Conservation (phyloP, 2,329 filamentous ascomycete species). For the Diplodia mutila region DNA sequence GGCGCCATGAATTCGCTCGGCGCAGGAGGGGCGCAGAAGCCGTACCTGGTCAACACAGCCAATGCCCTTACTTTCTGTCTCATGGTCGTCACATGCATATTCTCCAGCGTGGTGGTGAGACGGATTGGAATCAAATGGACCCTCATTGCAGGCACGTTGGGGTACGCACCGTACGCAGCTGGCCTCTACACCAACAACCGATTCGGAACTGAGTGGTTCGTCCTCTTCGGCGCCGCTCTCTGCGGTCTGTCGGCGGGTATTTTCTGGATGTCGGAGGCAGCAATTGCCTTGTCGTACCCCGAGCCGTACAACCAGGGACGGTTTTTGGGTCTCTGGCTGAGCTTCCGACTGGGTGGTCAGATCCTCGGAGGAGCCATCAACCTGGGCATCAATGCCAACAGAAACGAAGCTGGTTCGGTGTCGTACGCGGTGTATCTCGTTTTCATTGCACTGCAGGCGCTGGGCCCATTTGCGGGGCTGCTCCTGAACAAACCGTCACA, state of each 20-base stretch:
- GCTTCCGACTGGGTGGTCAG: slow-evolving; percentile 64
- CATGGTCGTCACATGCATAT: slow-evolving; percentile 72
- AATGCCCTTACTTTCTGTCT: slow-evolving; percentile 74
- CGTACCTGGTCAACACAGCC: slow-evolving; percentile 69
- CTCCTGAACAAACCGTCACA: slow-evolving; percentile 64
- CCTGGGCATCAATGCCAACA: slow-evolving; percentile 65
- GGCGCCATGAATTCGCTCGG: slow-evolving; percentile 72
- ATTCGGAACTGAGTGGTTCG: slow-evolving; percentile 70
- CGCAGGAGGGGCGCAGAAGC: slow-evolving; percentile 67
- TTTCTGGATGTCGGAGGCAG: slow-evolving; percentile 77
- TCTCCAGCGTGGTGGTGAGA: slow-evolving; percentile 66
- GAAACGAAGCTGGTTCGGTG: slow-evolving; percentile 64
- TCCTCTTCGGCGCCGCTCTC: slow-evolving; percentile 68
- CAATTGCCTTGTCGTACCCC: slow-evolving; percentile 72
- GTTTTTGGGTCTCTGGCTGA: slow-evolving; percentile 68
- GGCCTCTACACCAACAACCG: slow-evolving; percentile 74
- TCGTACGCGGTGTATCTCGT: slow-evolving; percentile 70
- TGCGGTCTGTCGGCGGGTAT: slow-evolving; percentile 73
- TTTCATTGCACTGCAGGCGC: slow-evolving; percentile 71
- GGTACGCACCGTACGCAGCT: slow-evolving; percentile 72
- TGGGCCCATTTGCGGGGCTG: slow-evolving; percentile 66
- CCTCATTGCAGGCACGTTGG: slow-evolving; percentile 72
- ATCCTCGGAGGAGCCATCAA: slow-evolving; percentile 75
- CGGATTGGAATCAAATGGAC: slow-evolving; percentile 73
- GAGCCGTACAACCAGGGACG: slow-evolving; percentile 58